Evolutionary conservation across 2,329 filamentous ascomycete genomes (phyloP).

Genomic region (Clonostachys sp.): DNA sequence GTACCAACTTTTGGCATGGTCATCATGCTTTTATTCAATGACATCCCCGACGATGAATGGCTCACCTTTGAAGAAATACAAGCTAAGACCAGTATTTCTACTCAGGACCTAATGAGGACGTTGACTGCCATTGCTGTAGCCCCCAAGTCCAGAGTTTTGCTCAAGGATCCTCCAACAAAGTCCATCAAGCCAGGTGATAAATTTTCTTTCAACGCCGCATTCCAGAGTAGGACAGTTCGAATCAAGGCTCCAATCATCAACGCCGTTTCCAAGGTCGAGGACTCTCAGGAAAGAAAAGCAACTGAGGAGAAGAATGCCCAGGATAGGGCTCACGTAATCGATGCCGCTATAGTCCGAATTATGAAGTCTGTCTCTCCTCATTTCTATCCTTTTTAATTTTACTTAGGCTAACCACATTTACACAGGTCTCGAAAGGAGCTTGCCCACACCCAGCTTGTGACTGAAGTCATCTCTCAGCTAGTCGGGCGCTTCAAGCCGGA

Average conservation of each 20-base stretch:
- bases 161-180: slow-evolving; percentile 77
- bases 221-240: slow-evolving; percentile 76
- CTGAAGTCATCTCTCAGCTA: slow-evolving; percentile 68
- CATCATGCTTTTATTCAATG: slow-evolving; percentile 85
- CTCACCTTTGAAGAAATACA: slow-evolving; percentile 75
- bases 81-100: slow-evolving; percentile 72
- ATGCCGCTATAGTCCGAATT: slow-evolving; percentile 74
- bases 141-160: slow-evolving; percentile 75
- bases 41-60: slow-evolving; percentile 48
- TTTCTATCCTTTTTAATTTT: background rate
- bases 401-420: slow-evolving; percentile 16
- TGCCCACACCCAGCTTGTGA: slow-evolving; percentile 63
- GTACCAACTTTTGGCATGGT: slow-evolving; percentile 93
- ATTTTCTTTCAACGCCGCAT: slow-evolving; percentile 79
- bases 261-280: slow-evolving; percentile 80
- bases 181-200: slow-evolving; percentile 70
- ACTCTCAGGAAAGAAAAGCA: slow-evolving; percentile 59
- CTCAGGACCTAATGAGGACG: slow-evolving; percentile 68
- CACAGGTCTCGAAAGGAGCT: slow-evolving; percentile 69
- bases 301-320: slow-evolving; percentile 76
- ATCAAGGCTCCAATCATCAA: slow-evolving; percentile 87
- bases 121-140: slow-evolving; percentile 79
- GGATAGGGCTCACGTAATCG: slow-evolving; percentile 64
- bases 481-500: slow-evolving; percentile 69
- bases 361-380: slow-evolving; percentile 68